These are phyloP conservation scores for Pelargonium australe DNA, from an alignment of 441 rosid genomes.

Conservation along the genomic window DNA sequence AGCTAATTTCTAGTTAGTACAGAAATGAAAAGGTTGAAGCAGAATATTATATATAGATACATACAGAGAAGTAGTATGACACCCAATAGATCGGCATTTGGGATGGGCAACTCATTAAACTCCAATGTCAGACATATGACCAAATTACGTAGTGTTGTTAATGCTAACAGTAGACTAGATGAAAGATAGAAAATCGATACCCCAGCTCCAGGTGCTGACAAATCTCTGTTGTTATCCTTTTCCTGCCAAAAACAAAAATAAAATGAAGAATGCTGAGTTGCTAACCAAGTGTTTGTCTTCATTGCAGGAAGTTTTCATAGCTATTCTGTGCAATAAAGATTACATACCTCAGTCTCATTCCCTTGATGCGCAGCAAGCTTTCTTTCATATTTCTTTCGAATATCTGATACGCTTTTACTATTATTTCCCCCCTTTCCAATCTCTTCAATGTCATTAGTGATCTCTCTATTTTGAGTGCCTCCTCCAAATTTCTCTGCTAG, in stretches of 20 bases:
- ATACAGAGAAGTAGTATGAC: background rate
- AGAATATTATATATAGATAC: background rate
- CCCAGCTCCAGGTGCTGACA: slow-evolving; percentile 96
- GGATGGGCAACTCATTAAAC: background rate
- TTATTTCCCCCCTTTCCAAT: slow-evolving; percentile 60
- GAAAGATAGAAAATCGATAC: slow-evolving; percentile 34
- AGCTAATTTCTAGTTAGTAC: slow-evolving; percentile 7
- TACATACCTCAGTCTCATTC: slow-evolving; percentile 50
- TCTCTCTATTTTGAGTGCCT: slow-evolving; percentile 55
- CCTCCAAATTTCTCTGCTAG: slow-evolving; percentile 96
- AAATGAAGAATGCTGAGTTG: slow-evolving; percentile 19
- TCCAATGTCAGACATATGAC: background rate
- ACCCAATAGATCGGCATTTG: background rate
- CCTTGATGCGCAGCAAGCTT: slow-evolving; percentile 86
- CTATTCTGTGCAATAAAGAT: slow-evolving; percentile 9
- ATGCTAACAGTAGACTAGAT: background rate
- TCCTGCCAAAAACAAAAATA: slow-evolving; percentile 44
- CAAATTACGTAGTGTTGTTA: slow-evolving; percentile 7
- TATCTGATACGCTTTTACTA: slow-evolving; percentile 70
- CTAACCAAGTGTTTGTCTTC: background rate
- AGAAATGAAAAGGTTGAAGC: slow-evolving; percentile 2
- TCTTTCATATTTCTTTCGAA: slow-evolving; percentile 89
- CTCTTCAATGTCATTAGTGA: slow-evolving; percentile 74
- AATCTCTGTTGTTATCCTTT: slow-evolving; percentile 61
- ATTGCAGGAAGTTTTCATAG: slow-evolving; percentile 8